Percentiles rank a stretch among this genome's conserved stretches.
phyloP scores from a whole-genome alignment of 164 flowering plant species.

The Chimonanthus salicifolius region DNA sequence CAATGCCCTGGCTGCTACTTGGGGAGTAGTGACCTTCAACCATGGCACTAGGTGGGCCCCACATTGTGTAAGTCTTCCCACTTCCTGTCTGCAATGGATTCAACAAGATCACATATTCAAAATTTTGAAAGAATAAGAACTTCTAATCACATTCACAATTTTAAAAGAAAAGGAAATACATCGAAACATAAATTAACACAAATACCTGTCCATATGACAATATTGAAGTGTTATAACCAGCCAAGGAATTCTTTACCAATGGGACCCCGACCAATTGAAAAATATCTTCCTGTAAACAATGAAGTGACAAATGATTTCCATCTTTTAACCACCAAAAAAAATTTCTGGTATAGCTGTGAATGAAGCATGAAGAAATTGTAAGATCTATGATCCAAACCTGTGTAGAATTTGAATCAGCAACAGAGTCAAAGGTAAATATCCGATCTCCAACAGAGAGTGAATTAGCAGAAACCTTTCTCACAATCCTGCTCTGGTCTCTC shows the following conservation, averaged over 20 bases:
- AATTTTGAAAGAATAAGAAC: neutral
- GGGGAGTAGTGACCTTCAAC: slow-evolving; percentile 53
- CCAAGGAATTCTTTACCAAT: slow-evolving; percentile 66
- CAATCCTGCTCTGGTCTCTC: slow-evolving; percentile 28
- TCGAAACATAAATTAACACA: neutral
- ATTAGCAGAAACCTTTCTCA: slow-evolving; percentile 53
- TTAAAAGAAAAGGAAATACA: neutral
- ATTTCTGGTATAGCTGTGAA: neutral
- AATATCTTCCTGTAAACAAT: slow-evolving; percentile 62
- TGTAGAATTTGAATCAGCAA: slow-evolving; percentile 59
- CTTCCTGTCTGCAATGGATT: slow-evolving; percentile 64
- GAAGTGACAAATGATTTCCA: neutral
- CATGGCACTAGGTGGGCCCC: slow-evolving; percentile 99
- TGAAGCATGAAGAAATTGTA: neutral
- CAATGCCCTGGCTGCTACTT: slow-evolving; percentile 65
- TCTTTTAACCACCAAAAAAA: too few species aligned
- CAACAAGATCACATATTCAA: neutral
- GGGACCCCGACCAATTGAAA: slow-evolving; percentile 78
- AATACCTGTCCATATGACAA: slow-evolving; percentile 89
- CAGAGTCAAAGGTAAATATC: slow-evolving; percentile 57
- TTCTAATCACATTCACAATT: neutral
- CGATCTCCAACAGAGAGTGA: slow-evolving; percentile 58
- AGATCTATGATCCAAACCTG: slow-evolving; percentile 46
- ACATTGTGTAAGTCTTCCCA: slow-evolving; percentile 96
- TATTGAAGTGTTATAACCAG: slow-evolving; percentile 78